Base-by-base conservation (phyloP, 495 filamentous ascomycete species). In the Annulohypoxylon nitens region DNA sequence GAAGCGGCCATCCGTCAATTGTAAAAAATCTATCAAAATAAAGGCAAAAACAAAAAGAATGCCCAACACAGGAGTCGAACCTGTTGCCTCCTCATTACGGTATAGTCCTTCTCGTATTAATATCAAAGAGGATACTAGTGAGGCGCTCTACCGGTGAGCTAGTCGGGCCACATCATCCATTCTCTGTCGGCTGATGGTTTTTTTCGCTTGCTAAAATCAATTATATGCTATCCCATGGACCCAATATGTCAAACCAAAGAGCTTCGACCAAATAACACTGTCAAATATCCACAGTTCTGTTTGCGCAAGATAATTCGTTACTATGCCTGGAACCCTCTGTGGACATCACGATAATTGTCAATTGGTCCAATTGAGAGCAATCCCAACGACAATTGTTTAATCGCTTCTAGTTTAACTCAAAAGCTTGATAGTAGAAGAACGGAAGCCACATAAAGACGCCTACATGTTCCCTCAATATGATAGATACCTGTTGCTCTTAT, bases 61-160 rank as follows among this genome's bases (percentile, higher is more conserved):
- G 67, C 60, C 60, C 67, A 70, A 70, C 60, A 70, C 67, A 70
- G 67, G 60, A 70, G 20, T 70, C 67, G 60, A 70, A 70, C 67
- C 67, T 70, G 67, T 70, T 70, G 67, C 67, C 67, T 69, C 67
- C 67, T 70, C 60, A 64, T 70, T 12, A 5, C 58, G 50, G 2
- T 18, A 14, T 11, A 26, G 3, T 23, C 25, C 25, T 33, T 54
- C 23, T 33, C 50, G 25, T 25, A 51, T 50, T 18, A 50, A 26
- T 51, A 16, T 45, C 14, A 2, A 45, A 45, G 43, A 54, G 43
- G 36, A 23, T 14, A 69, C 59, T 69, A 70, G 67, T 70, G 60
- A 64, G 67, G 60, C 60, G 60, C 67, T 70, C 67, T 64, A 64
- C 60, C 67, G 61, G 34, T 70, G 67, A 64, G 67, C 60, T 70